A percentile compares a stretch with the other conserved stretches of the same genome.
phyloP scores from a whole-genome alignment of 2,329 filamentous ascomycete genomes.

The Monilinia laxa region DNA sequence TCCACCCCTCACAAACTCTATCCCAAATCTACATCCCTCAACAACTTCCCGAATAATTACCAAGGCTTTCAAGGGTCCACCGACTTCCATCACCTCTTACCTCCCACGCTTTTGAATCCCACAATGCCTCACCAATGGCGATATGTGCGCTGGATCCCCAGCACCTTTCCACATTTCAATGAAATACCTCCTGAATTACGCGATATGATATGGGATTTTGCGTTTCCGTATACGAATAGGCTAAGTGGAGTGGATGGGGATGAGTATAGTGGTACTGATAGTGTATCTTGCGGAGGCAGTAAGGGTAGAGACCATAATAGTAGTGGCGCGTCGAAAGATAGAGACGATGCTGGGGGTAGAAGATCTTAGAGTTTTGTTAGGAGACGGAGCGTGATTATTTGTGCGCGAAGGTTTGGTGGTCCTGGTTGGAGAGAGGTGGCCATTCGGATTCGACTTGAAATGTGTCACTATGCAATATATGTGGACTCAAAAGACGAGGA shows the following conservation, averaged over 20 bases:
- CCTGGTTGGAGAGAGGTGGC: no score
- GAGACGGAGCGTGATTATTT: not conserved
- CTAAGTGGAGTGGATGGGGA: not conserved
- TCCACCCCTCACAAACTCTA: not conserved
- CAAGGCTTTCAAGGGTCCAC: no score
- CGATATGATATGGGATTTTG: not conserved
- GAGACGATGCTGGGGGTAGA: no score
- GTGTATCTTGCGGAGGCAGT: not conserved
- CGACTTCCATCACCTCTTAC: not conserved
- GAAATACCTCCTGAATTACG: not conserved
- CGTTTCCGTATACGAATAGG: not conserved
- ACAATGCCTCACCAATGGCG: no score
- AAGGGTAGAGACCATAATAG: not conserved
- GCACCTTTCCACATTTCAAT: not conserved
- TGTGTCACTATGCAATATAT: not conserved
- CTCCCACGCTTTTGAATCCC: not conserved
- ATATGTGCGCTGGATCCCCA: not conserved
- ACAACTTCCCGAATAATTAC: no score
- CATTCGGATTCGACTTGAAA: not conserved
- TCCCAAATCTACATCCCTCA: not conserved
- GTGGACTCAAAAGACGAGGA: not conserved
- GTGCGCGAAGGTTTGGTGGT: not conserved
- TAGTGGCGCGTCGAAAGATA: not conserved
- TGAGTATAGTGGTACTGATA: not conserved
- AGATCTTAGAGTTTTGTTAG: not conserved